Percentiles rank a stretch among this genome's conserved stretches.
Evolutionary conservation across 148 eudicot genomes (phyloP).

Genomic region (Drosera capensis): DNA sequence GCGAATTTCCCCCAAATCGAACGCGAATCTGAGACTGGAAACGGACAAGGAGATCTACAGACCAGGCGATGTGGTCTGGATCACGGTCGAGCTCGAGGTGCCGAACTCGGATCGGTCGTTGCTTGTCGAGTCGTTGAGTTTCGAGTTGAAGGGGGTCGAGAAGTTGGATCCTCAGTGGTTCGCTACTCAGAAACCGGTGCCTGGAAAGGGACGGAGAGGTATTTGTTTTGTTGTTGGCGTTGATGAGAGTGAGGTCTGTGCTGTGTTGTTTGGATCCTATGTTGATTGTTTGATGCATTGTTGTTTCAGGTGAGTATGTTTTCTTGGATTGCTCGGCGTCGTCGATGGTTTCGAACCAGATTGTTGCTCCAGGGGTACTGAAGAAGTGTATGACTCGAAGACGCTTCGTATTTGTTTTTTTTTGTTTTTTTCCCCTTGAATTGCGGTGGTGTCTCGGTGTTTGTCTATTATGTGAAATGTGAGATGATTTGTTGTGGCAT

Average conservation of each 20-base stretch:
- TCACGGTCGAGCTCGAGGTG: conserved; percentile 40
- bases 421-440: conserved; percentile 2
- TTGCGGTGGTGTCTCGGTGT: no score
- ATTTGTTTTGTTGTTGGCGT: conserved; percentile 18
- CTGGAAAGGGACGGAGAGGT: conserved; percentile 41
- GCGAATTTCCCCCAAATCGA: no score
- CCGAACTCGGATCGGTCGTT: conserved; percentile 19
- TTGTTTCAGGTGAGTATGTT: conserved; percentile 60
- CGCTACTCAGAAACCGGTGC: conserved; percentile 33
- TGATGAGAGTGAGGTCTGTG: neutral
- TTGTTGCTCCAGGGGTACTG: conserved; percentile 40
- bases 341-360: conserved; percentile 58
- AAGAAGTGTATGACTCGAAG: conserved; percentile 93
- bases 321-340: conserved; percentile 68
- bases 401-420: conserved; percentile 9
- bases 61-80: conserved; percentile 60
- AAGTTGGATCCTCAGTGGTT: conserved; percentile 90
- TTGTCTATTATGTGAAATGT: no score
- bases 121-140: conserved; percentile 47
- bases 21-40: conserved; percentile 37
- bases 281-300: neutral
- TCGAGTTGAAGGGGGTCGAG: conserved; percentile 72
- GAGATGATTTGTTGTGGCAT: conserved; percentile 1
- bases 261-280: neutral
- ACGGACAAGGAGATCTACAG: conserved; percentile 61